Evolutionary conservation across 495 filamentous ascomycete genomes (phyloP).

Genomic region (Lasiosphaeria miniovina): DNA sequence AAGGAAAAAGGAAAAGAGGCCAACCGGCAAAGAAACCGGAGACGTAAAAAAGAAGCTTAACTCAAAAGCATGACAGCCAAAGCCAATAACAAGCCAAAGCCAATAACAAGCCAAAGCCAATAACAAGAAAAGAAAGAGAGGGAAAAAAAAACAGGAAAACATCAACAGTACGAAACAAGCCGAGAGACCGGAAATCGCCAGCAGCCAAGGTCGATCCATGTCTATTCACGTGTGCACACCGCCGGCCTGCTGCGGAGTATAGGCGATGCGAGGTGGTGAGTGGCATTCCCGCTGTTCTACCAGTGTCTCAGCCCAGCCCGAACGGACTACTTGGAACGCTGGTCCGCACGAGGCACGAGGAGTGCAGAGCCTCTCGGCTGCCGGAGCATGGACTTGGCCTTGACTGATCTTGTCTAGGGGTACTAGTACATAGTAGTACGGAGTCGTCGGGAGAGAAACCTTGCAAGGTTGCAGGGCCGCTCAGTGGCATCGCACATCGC

Average conservation of each 20-base stretch:
- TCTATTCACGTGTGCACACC: neutral
- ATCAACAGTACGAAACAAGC: slow-evolving; percentile 14
- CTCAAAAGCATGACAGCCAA: too few relatives aligned
- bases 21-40: slow-evolving; percentile 14
- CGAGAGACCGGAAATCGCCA: slow-evolving; percentile 26
- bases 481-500: too few relatives aligned
- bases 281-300: neutral
- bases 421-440: neutral
- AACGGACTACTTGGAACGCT: neutral
- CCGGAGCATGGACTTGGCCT: neutral
- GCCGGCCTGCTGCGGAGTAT: neutral
- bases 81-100: too few relatives aligned
- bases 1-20: slow-evolving; percentile 2
- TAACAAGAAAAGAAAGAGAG: slow-evolving; percentile 2
- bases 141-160: slow-evolving; percentile 9
- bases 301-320: slow-evolving; percentile 17
- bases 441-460: too few relatives aligned
- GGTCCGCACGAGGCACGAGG: neutral
- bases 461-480: too few relatives aligned
- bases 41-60: slow-evolving; percentile 6
- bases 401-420: neutral
- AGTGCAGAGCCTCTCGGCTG: neutral
- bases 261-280: neutral
- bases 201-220: neutral
- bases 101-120: too few relatives aligned